Evolutionary conservation across 805 yeast genomes (phyloP), one percentile per base, ranked within the genome.

Genomic region (Priceomyces haplophilus): DNA sequence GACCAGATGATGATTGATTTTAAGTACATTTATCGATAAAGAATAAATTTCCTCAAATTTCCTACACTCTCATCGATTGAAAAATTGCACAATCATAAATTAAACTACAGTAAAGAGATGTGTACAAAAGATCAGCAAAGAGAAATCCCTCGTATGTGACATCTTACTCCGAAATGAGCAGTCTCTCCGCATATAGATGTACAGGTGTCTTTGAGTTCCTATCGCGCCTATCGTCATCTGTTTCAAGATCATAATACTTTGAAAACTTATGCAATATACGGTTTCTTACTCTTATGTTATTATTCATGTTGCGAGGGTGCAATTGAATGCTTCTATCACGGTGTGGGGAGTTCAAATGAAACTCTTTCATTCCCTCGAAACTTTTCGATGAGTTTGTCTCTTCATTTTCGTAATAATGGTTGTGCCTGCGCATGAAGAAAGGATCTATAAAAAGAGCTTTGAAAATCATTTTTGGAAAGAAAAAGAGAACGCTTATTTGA

Each of bases 401-500:
- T 32, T n/a, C 7, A 7, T 18, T 17, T 16, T 29, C 32, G 30
- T 15, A 4, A 23, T 36, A 10, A 27, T 27, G n/a, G n/a, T 27
- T 27, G n/a, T 27, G 31, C 31, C 11, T 27, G n/a, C 15, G 4
- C 15, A n/a, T 27, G n/a, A 27, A 27, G 31, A 27, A n/a, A 6
- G 61, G 56, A 44, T 54, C 48, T 7, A 47, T 18, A 4, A 54
- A 25, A 17, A 52, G 44, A 11, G 48, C 45, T 27, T 51, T 52
- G 8, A 58, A n/a, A 13, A 56, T 19, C 4, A 58, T 37, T 34
- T 42, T 48, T 3, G 66, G 65, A 10, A 60, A 6, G 31, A 58
- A 56, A 8, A 58, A 39, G 12, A 43, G 17, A 1, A 54, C 31
- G n/a, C 51, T 46, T 4, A 56, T 16, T 34, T 43, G 46, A 11